Conservation (phyloP, 495 filamentous ascomycete genomes). For the Daldinia childiae region DNA sequence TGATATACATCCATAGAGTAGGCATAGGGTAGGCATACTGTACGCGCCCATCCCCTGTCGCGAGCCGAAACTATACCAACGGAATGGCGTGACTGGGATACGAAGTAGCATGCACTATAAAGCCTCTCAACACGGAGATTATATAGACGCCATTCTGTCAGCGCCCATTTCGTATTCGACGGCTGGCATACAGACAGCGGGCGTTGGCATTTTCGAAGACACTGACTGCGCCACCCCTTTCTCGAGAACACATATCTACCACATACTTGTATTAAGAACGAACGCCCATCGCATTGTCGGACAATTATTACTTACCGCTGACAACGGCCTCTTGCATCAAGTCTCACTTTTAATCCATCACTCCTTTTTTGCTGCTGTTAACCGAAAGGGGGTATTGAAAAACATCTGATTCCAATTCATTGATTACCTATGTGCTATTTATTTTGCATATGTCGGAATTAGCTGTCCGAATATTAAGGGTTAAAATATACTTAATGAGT, state of each 20-base stretch:
- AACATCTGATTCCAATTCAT: conserved; percentile 1
- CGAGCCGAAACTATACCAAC: conserved; percentile 7
- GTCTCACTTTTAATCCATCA: conserved; percentile 1
- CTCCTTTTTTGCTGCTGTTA: not conserved
- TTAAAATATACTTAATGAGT: no score
- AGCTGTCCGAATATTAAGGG: no score
- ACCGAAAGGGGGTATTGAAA: not conserved
- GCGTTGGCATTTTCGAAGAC: conserved; percentile 2
- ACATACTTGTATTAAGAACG: not conserved
- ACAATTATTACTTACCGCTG: not conserved
- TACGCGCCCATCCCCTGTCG: conserved; percentile 5
- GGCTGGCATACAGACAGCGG: not conserved
- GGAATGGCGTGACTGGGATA: conserved; percentile 8
- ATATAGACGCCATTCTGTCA: conserved; percentile 3
- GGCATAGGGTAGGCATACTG: not conserved
- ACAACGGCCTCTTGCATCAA: conserved; percentile 23
- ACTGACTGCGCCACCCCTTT: conserved; percentile 4
- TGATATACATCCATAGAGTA: not conserved
- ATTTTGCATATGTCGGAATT: no score
- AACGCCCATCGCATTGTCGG: not conserved
- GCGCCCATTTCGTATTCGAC: conserved; percentile 8
- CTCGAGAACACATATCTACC: not conserved
- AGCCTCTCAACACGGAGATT: not conserved
- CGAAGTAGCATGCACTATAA: not conserved
- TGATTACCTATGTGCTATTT: no score